Evolutionary conservation across 2,329 filamentous ascomycete species (phyloP).

Genomic region (Leptographium wingfieldii): DNA sequence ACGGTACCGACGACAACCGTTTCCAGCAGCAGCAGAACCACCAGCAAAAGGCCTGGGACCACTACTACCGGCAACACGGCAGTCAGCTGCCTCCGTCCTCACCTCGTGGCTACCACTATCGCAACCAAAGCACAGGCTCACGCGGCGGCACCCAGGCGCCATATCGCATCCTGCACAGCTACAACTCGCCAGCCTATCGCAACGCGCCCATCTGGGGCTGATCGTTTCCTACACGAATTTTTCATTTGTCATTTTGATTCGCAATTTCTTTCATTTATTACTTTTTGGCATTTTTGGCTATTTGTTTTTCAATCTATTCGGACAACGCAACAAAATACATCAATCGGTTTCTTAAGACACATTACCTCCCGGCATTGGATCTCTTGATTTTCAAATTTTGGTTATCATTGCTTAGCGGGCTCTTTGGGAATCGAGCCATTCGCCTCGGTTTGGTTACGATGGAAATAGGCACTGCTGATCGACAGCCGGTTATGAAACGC

Average conservation of each 20-base stretch:
- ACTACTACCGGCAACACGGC: slow-evolving; percentile 21
- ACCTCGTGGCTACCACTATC: slow-evolving; percentile 22
- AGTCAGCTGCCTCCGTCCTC: slow-evolving; percentile 18
- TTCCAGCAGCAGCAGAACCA: slow-evolving; percentile 7
- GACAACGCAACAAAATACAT: not conserved
- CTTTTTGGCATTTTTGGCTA: not conserved
- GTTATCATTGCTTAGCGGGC: not conserved
- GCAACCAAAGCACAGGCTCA: slow-evolving; percentile 25
- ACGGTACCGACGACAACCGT: slow-evolving; percentile 11
- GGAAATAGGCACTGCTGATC: not conserved
- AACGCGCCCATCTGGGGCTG: slow-evolving; percentile 44
- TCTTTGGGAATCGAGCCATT: not conserved
- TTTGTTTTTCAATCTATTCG: not conserved
- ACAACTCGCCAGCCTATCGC: slow-evolving; percentile 44
- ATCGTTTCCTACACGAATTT: too few relatives aligned
- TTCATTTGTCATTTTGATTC: not conserved
- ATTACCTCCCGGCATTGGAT: not conserved
- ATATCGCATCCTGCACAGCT: slow-evolving; percentile 44
- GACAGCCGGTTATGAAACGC: not conserved
- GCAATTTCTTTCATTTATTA: not conserved
- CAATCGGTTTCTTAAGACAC: not conserved
- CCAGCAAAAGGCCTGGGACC: slow-evolving; percentile 17
- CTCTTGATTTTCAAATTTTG: not conserved
- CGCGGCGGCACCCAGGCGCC: slow-evolving; percentile 20
- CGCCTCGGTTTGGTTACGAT: not conserved